Evolutionary conservation across 192 early-diverging fungal species (phyloP).

Genomic region (Irineochytrium annulatum): DNA sequence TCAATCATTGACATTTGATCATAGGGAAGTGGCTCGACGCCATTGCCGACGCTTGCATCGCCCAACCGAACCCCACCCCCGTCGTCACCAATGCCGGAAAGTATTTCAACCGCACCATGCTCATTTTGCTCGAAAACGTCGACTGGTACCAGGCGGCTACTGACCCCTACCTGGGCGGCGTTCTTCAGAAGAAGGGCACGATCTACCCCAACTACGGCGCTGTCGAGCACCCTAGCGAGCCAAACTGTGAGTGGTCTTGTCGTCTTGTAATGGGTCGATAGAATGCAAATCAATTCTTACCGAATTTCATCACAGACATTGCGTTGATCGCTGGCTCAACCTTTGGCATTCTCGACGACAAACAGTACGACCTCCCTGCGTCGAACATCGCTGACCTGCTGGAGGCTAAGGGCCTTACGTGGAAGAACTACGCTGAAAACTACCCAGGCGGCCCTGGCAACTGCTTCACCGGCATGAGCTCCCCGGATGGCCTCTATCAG

Average conservation of each 20-base stretch:
- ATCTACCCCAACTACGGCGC: conserved; percentile 57
- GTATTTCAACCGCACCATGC: conserved; percentile 16
- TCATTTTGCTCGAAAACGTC: conserved; percentile 29
- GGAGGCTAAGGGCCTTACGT: conserved; percentile 22
- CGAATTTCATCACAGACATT: conserved; percentile 3
- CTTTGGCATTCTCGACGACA: conserved; percentile 1
- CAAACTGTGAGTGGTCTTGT: conserved; percentile 48
- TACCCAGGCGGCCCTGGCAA: conserved; percentile 10
- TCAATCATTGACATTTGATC: not conserved
- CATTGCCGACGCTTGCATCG: conserved; percentile 12
- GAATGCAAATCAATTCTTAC: not conserved
- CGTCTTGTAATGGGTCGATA: not conserved
- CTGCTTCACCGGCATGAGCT: not conserved
- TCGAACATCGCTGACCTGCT: conserved; percentile 24
- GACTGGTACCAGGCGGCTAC: conserved; percentile 22
- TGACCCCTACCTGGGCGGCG: conserved; percentile 29
- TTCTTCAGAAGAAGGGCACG: conserved; percentile 31
- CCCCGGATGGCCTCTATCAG: not conserved
- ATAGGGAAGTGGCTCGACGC: conserved; percentile 15
- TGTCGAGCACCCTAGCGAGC: conserved; percentile 61
- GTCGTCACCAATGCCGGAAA: not conserved
- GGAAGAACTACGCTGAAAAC: conserved; percentile 22
- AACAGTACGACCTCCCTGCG: not conserved
- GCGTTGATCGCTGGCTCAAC: not conserved
- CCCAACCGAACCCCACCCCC: not conserved